Conservation (phyloP, 1,139 yeast species). For the Candida sojae region DNA sequence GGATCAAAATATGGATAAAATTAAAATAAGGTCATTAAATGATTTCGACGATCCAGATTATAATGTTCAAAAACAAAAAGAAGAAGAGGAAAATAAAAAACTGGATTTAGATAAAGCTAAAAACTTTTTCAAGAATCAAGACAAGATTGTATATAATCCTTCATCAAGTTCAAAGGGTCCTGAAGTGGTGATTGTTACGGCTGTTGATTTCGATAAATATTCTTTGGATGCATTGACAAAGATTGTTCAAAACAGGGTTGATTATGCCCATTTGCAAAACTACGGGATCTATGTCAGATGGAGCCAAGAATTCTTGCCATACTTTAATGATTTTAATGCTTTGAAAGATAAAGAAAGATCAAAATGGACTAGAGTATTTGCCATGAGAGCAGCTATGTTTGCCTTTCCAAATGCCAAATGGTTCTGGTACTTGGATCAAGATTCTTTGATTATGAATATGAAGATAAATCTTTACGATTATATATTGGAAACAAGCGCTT, state of each 20-base stretch:
- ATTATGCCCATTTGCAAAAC: conserved; percentile 72
- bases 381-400: conserved; percentile 78
- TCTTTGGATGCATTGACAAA: conserved; percentile 60
- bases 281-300: conserved; percentile 83
- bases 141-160: conserved; percentile 57
- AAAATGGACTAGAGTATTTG: conserved; percentile 62
- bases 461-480: conserved; percentile 58
- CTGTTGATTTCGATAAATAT: conserved; percentile 72
- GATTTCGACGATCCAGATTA: conserved; percentile 49
- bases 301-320: conserved; percentile 76
- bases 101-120: conserved; percentile 48
- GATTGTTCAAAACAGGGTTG: conserved; percentile 77
- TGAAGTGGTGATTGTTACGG: conserved; percentile 75
- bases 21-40: conserved; percentile 38
- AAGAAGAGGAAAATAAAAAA: conserved; percentile 40
- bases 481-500: conserved; percentile 54
- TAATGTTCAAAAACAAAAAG: conserved; percentile 33
- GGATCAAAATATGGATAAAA: conserved; percentile 40
- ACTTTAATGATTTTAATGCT: conserved; percentile 44
- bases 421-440: conserved; percentile 83
- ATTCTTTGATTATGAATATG: conserved; percentile 68
- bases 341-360: conserved; percentile 35
- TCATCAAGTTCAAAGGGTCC: conserved; percentile 49
- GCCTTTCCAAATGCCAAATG: conserved; percentile 84
- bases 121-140: conserved; percentile 63